A percentile compares a stretch with the other conserved stretches of the same genome.
These are phyloP conservation scores for Heritiera fomes DNA, from an alignment of 345 rosid species.

Conservation along the genomic window DNA sequence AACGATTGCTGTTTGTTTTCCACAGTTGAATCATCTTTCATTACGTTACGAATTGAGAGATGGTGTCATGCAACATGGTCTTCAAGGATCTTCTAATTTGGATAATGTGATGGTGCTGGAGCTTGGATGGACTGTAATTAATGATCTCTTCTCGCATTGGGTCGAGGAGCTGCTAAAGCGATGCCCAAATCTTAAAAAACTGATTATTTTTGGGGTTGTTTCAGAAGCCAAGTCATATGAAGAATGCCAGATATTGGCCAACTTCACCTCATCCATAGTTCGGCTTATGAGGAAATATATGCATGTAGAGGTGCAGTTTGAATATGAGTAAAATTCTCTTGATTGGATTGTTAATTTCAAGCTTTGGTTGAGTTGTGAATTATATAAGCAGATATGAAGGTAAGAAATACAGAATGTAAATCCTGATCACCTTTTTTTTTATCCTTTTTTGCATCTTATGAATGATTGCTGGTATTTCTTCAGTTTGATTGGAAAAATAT, in stretches of 20 bases:
- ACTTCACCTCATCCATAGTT: constrained; percentile 67
- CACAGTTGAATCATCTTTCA: constrained; percentile 66
- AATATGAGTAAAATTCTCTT: constrained; percentile 46
- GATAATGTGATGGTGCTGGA: constrained; percentile 65
- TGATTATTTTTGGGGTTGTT: constrained; percentile 66
- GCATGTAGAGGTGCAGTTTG: constrained; percentile 73
- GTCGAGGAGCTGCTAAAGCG: constrained; percentile 62
- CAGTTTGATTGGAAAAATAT: constrained; percentile 3
- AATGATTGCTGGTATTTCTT: constrained; percentile 28
- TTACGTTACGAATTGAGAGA: constrained; percentile 66
- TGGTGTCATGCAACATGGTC: constrained; percentile 54
- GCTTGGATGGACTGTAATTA: constrained; percentile 73
- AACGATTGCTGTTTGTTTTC: constrained; percentile 64
- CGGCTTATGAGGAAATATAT: constrained; percentile 77
- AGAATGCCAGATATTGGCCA: constrained; percentile 64
- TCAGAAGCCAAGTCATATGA: constrained; percentile 67
- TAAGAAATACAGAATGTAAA: constrained; percentile 14
- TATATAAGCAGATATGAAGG: constrained; percentile 25
- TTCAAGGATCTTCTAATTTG: constrained; percentile 56
- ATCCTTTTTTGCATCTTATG: neutral
- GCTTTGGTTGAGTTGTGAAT: constrained; percentile 19
- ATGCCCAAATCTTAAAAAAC: constrained; percentile 67
- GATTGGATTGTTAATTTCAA: constrained; percentile 19
- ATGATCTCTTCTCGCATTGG: constrained; percentile 63
- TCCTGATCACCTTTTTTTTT: constrained; percentile 1